phyloP scores from a whole-genome alignment of 2,329 filamentous ascomycete species.

The Huntiella decipiens region DNA sequence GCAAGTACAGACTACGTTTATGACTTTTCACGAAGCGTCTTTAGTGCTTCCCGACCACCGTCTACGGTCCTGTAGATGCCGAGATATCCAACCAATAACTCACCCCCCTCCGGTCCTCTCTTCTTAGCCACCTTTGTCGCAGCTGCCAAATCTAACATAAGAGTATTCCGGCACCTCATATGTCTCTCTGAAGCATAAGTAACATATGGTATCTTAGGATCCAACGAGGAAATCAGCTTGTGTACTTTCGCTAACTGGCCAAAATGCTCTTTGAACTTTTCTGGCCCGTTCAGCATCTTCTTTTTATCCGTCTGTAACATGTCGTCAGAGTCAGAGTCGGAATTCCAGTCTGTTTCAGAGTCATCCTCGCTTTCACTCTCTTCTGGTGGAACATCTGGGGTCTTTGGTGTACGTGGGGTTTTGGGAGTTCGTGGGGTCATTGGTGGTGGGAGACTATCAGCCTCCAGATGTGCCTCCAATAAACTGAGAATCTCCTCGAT shows the following conservation, averaged over 20 bases:
- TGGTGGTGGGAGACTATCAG: conserved; percentile 21
- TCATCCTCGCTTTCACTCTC: background rate
- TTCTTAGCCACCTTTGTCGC: conserved; percentile 27
- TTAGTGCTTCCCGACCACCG: too few species aligned
- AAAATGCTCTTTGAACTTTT: conserved; percentile 17
- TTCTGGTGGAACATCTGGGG: conserved; percentile 7
- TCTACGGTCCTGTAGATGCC: conserved; percentile 27
- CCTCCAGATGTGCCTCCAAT: conserved; percentile 43
- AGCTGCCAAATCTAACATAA: conserved; percentile 35
- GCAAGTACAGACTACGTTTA: background rate
- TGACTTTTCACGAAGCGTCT: too few species aligned
- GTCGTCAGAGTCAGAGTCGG: conserved; percentile 17
- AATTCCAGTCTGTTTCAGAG: conserved; percentile 11
- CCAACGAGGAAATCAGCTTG: conserved; percentile 27
- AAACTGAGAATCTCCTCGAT: conserved; percentile 41
- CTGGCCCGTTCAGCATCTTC: conserved; percentile 17
- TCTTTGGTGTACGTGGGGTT: conserved; percentile 13
- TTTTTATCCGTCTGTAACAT: conserved; percentile 22
- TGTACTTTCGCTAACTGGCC: conserved; percentile 28
- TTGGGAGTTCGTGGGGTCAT: conserved; percentile 13
- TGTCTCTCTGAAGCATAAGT: conserved; percentile 33
- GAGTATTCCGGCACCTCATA: conserved; percentile 33
- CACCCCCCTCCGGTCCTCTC: conserved; percentile 24
- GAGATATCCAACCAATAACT: conserved; percentile 31
- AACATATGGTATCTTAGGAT: conserved; percentile 29